Base-by-base conservation (phyloP, 176 grass and related monocot genomes). In the Microstegium vimineum region DNA sequence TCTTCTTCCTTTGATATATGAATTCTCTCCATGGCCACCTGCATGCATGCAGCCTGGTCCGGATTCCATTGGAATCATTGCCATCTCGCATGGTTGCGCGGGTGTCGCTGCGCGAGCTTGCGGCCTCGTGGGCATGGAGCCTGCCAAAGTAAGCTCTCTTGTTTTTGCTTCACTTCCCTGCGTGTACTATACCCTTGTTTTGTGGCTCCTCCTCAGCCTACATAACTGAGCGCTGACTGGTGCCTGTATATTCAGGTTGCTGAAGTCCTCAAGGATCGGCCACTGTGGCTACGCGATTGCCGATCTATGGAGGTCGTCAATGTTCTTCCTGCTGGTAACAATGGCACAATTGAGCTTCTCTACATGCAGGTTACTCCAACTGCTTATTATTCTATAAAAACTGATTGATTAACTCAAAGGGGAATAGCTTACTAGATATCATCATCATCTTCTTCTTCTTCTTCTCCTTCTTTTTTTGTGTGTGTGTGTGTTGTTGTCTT, bases 21-120 rank as follows among this genome's bases (percentile, higher is more conserved):
- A 47, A 6, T 43, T 9, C 62, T 80, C 25, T 13, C 67, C 66
- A 17, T 64, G 54, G 54, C 9, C 37, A 28, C 60, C 37, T 82
- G 62, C n/a, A n/a, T n/a, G n/a, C n/a, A n/a, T n/a, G n/a, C 89
- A 99, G 97, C 97, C 97, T 99, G 97, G 97, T 99, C 97, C 97
- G 93, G 97, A 99, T 99, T 99, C 97, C 87, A 94, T 92, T 90
- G 97, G 97, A 99, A 99, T 95, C 93, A 89, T 99, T 64, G 91
- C 97, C 88, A 93, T 99, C 88, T 99, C 97, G 66, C 93, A 94
- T 70, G 90, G 94, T 47, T 99, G 97, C 81, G 80, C 82, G 26
- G 97, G 97, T 62, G 85, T 99, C 12, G 97, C 97, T 27, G 89
- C 97, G 78, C 85, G 93, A 81, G 97, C 97, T 84, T 99, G 93